Conservation (phyloP, 305 asterid genomes). For the Fraxinus platypoda region DNA sequence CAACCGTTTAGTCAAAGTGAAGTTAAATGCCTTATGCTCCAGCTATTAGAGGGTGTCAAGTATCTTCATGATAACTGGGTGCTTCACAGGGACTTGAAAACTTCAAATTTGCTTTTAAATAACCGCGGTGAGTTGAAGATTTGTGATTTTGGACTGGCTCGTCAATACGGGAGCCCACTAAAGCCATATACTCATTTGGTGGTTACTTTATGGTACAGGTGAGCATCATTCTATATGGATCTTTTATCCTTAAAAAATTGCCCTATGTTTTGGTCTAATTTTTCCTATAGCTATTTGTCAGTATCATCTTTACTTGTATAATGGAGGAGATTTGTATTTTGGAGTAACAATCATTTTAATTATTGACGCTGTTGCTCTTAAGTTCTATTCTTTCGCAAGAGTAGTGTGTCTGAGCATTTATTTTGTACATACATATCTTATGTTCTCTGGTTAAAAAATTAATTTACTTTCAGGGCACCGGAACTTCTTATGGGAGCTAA, state of each 20-base stretch:
- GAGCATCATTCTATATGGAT: conserved; percentile 22
- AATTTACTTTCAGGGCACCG: conserved; percentile 63
- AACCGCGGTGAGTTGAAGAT: conserved; percentile 88
- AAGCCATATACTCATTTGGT: conserved; percentile 90
- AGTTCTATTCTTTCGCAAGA: background rate
- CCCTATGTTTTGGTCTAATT: background rate
- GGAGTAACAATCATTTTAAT: background rate
- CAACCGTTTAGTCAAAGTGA: conserved; percentile 89
- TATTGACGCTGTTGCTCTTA: background rate
- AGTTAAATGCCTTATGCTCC: conserved; percentile 92
- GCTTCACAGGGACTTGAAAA: conserved; percentile 83
- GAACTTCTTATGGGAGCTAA: conserved; percentile 86
- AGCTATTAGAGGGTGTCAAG: conserved; percentile 72
- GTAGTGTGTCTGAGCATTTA: background rate
- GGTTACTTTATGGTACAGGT: conserved; percentile 98
- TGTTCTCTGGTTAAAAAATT: background rate
- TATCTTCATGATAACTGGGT: conserved; percentile 97
- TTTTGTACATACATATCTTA: background rate
- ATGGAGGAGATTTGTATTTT: background rate
- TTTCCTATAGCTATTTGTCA: background rate
- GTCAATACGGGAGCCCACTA: conserved; percentile 87
- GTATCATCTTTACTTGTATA: background rate
- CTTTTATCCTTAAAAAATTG: background rate
- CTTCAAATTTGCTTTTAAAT: conserved; percentile 83
- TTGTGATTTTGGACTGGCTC: conserved; percentile 94